These are phyloP conservation scores for Zygosaccharomyces rouxii DNA, from an alignment of 805 yeast species.

Conservation along the genomic window DNA sequence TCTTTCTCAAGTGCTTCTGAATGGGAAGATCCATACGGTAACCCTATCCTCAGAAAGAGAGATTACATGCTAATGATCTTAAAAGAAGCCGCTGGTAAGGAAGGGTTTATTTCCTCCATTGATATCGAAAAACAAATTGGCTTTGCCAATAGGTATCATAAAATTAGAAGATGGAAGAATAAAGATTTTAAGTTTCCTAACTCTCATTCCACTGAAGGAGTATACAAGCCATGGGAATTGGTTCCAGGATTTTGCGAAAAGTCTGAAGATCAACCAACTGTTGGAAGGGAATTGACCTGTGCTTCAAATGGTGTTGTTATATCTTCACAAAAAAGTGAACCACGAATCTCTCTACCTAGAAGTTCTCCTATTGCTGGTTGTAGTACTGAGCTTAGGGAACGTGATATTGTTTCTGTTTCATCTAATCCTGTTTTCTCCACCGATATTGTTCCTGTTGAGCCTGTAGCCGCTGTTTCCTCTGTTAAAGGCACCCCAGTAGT, in stretches of 20 bases:
- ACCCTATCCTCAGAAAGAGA: constrained; percentile 1
- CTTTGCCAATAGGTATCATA: not conserved
- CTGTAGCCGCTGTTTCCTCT: not conserved
- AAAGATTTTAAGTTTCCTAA: not conserved
- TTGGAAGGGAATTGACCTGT: not conserved
- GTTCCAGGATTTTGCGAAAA: not conserved
- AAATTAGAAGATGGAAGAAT: constrained; percentile 3
- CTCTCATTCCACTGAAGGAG: not conserved
- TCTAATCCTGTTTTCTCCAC: not conserved
- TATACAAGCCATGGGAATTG: not conserved
- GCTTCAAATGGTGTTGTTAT: not conserved
- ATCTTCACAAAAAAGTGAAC: not conserved
- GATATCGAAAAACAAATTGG: not conserved
- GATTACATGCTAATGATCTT: not conserved
- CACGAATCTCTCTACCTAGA: not conserved
- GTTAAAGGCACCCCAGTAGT: not conserved
- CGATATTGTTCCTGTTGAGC: not conserved
- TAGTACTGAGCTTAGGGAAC: not conserved
- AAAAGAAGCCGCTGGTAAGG: not conserved
- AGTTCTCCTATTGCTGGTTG: not conserved
- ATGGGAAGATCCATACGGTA: not conserved
- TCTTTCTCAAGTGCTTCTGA: constrained; percentile 1
- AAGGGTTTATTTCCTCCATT: not conserved
- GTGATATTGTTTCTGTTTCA: not conserved
- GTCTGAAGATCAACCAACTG: too few relatives aligned